phyloP scores from a whole-genome alignment of 441 rosid species.

The Rhodomyrtus psidioides region DNA sequence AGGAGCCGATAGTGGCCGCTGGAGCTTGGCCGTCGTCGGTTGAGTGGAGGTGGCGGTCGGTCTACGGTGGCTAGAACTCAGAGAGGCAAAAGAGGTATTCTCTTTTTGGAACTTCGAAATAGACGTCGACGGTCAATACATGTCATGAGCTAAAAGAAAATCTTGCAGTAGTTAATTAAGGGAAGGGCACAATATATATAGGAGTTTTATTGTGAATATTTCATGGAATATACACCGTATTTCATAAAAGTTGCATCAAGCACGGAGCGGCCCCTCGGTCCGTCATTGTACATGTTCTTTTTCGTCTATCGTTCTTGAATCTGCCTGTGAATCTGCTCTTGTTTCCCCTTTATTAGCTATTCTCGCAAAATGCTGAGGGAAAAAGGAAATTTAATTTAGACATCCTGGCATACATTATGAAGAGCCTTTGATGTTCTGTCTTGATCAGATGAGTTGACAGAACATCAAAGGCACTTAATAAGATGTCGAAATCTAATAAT shows the following conservation, averaged over 20 bases:
- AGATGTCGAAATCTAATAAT: too few species aligned
- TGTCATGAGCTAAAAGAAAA: neutral
- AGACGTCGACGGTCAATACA: neutral
- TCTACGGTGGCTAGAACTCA: neutral
- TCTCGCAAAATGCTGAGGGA: neutral
- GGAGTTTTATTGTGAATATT: neutral
- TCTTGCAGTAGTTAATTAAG: neutral
- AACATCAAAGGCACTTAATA: too few species aligned
- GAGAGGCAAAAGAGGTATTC: neutral
- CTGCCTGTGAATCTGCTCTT: accelerated
- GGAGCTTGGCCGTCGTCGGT: neutral
- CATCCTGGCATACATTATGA: neutral
- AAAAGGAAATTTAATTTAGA: neutral
- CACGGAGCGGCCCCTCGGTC: neutral
- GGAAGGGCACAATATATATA: neutral
- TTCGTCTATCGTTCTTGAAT: accelerated
- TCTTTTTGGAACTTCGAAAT: neutral
- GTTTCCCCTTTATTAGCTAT: neutral
- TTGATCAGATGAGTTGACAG: too few species aligned
- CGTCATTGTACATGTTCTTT: neutral
- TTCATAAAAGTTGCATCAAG: neutral
- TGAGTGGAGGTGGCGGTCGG: neutral
- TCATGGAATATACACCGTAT: too few species aligned
- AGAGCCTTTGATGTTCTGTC: too few species aligned
- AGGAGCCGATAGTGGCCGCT: neutral